Evolutionary conservation across 2,329 filamentous ascomycete species (phyloP).

Genomic region (Pseudogymnoascus sp.): DNA sequence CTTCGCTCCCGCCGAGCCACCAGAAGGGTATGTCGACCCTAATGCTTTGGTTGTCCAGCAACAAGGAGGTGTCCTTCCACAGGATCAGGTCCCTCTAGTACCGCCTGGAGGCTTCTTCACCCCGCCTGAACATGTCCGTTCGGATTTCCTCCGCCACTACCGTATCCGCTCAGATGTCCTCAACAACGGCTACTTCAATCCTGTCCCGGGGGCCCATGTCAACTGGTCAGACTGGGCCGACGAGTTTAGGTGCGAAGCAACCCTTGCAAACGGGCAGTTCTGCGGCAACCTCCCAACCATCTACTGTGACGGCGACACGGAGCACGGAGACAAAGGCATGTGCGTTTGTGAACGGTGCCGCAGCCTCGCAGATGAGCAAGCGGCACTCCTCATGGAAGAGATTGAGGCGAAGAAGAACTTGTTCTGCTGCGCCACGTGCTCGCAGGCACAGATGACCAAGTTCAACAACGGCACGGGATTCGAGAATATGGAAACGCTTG

Average conservation of each 20-base stretch:
- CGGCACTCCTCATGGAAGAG: background rate
- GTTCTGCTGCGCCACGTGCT: background rate
- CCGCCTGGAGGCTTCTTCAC: background rate
- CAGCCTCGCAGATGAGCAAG: background rate
- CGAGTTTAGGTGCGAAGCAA: background rate
- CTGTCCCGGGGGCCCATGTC: background rate
- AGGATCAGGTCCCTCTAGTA: background rate
- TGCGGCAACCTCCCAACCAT: background rate
- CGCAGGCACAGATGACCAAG: background rate
- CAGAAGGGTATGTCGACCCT: background rate
- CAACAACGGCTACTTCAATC: background rate
- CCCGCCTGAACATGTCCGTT: background rate
- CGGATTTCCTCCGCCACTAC: background rate
- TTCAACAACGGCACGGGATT: background rate
- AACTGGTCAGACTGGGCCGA: background rate
- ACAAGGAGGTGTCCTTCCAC: background rate
- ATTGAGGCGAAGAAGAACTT: background rate
- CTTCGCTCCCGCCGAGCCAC: background rate
- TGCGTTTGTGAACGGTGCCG: background rate
- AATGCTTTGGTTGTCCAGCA: background rate
- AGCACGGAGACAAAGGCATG: background rate
- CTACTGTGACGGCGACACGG: background rate
- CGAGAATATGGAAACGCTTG: background rate
- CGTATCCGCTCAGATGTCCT: background rate
- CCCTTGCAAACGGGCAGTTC: background rate